Conservation (phyloP, 805 yeast genomes). For the Spencermartinsiella europaea region DNA sequence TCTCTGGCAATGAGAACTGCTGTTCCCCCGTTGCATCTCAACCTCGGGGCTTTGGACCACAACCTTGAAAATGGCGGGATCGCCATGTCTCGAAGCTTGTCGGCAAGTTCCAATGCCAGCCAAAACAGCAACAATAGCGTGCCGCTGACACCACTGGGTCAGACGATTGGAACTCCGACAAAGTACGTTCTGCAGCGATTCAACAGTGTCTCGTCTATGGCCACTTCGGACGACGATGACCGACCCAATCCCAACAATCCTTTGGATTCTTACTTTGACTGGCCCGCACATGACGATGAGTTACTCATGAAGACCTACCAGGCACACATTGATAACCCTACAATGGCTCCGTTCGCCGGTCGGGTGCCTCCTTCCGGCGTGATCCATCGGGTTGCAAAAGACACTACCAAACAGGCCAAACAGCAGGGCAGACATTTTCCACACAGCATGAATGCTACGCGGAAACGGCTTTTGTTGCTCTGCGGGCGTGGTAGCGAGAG, state of each 20-base stretch:
- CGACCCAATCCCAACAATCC: slow-evolving; percentile 5
- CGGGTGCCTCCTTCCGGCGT: slow-evolving; percentile 65
- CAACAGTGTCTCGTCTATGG: slow-evolving; percentile 25
- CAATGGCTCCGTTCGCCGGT: slow-evolving; percentile 62
- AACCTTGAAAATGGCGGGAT: slow-evolving; percentile 3
- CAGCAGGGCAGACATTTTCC: slow-evolving; percentile 25
- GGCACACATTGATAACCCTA: slow-evolving; percentile 49
- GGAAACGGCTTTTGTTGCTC: slow-evolving; percentile 29
- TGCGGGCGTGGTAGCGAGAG: slow-evolving; percentile 17
- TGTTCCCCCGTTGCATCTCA: slow-evolving; percentile 8
- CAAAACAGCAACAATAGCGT: slow-evolving; percentile 7
- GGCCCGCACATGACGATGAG: slow-evolving; percentile 36
- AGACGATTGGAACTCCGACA: slow-evolving; percentile 17
- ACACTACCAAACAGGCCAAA: slow-evolving; percentile 39
- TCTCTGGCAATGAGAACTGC: slow-evolving; percentile 4
- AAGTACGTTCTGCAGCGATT: slow-evolving; percentile 21
- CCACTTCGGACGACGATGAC: slow-evolving; percentile 28
- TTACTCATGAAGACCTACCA: slow-evolving; percentile 45
- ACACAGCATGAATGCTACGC: slow-evolving; percentile 29
- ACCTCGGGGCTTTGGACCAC: background rate
- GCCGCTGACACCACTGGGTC: slow-evolving; percentile 20
- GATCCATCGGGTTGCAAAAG: slow-evolving; percentile 53
- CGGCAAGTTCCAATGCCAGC: slow-evolving; percentile 6
- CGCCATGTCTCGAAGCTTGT: slow-evolving; percentile 17
- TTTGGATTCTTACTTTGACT: slow-evolving; percentile 17